Evolutionary conservation across 495 filamentous ascomycete species (phyloP).

Genomic region (Aspergillus campestris): DNA sequence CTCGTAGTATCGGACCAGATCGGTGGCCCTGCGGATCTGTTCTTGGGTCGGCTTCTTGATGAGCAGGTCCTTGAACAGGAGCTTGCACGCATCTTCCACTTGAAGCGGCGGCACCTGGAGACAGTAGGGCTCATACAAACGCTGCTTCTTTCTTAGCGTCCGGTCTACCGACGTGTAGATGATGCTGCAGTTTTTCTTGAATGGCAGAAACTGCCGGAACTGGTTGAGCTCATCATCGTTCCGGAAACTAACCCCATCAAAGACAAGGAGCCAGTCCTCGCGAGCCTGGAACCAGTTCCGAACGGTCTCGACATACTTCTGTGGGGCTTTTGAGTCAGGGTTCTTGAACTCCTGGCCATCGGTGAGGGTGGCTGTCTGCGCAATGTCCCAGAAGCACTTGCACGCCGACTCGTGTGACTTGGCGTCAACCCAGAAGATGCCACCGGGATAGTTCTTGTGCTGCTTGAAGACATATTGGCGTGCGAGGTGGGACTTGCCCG

Average conservation of each 20-base stretch:
- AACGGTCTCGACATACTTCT: constrained; percentile 51
- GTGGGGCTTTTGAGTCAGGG: constrained; percentile 33
- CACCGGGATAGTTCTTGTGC: constrained; percentile 57
- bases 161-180: constrained; percentile 71
- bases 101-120: constrained; percentile 54
- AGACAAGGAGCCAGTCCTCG: constrained; percentile 66
- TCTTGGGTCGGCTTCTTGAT: constrained; percentile 43
- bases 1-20: constrained; percentile 62
- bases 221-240: constrained; percentile 46
- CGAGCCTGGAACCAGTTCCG: constrained; percentile 61
- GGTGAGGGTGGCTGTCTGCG: constrained; percentile 51
- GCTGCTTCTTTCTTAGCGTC: constrained; percentile 56
- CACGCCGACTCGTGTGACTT: constrained; percentile 54
- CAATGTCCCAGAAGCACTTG: constrained; percentile 69
- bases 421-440: constrained; percentile 74
- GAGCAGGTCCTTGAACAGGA: constrained; percentile 48
- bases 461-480: constrained; percentile 70
- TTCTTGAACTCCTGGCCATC: constrained; percentile 30
- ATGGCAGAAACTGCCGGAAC: constrained; percentile 60
- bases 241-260: constrained; percentile 67
- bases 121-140: constrained; percentile 66
- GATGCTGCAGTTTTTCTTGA: constrained; percentile 57
- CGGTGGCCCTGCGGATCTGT: constrained; percentile 51
- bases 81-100: constrained; percentile 49
- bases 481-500: constrained; percentile 75